Evolutionary conservation across 2,329 filamentous ascomycete genomes (phyloP), one percentile per base, ranked within the genome.

Genomic region (Penicillium sp.): DNA sequence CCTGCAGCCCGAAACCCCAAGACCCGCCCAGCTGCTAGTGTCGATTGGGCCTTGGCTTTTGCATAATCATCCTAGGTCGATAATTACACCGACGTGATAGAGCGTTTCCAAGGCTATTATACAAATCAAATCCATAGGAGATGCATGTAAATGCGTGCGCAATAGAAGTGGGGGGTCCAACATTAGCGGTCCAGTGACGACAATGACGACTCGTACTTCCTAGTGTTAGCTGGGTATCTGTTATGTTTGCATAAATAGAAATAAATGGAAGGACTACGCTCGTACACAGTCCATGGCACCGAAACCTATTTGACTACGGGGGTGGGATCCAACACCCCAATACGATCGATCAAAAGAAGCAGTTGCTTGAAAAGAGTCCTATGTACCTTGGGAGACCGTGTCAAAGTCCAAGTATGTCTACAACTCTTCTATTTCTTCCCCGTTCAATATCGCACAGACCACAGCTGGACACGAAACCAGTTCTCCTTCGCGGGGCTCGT

Each of bases 361-460:
- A 39, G 8, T 39, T 24, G 22, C 20, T 20, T 24, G 36, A 25
- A 45, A 33, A n/a, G 39, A 48, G 46, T 48, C 40, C 22, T 49
- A 49, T 49, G 40, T 49, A 49, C 40, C 30, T 36, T n/a, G 40
- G 31, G 31, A 44, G 40, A 42, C 40, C 30, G 44, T 38, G 20
- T 42, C 46, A 38, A 38, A 38, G 18, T 49, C 20, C 33, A 49
- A 41, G 25, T 41, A 47, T 38, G 31, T 49, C 46, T 49, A 49
- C 46, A 49, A 22, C 46, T 49, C 42, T 49, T 44, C 40, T 49
- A 49, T 49, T 49, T 40, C 39, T 41, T 48, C 46, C 24, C 28
- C 46, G 20, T 44, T 16, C 46, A 35, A 36, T 49, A 49, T 49
- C 46, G 31, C 46, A 44, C 46, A 44, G 40, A 33, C 46, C 24